A percentile compares a stretch with the other conserved stretches of the same genome.
Conservation (phyloP, 495 filamentous ascomycete genomes). For the Pseudomonodictys pantanalensis region DNA sequence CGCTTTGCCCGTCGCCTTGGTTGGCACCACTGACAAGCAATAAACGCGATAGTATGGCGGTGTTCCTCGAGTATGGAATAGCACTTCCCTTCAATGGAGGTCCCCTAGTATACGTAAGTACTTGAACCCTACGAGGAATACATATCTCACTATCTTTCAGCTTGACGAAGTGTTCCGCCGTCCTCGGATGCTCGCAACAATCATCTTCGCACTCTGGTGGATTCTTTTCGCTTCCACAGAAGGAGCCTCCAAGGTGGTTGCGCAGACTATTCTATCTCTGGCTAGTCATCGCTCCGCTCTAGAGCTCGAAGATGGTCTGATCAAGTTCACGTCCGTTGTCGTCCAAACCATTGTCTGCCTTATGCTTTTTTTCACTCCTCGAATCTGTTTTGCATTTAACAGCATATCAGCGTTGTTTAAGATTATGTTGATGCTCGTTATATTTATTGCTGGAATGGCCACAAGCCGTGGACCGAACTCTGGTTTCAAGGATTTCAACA, state of each 20-base stretch:
- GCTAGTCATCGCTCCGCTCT: too few relatives aligned
- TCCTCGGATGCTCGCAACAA: background rate
- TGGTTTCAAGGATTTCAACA: too few relatives aligned
- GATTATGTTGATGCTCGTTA: constrained; percentile 8
- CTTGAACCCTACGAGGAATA: too few relatives aligned
- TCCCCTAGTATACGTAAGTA: constrained; percentile 12
- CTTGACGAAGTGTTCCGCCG: constrained; percentile 3
- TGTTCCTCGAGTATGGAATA: constrained; percentile 11
- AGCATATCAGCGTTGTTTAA: constrained; percentile 6
- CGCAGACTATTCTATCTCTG: too few relatives aligned
- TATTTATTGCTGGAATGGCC: constrained; percentile 10
- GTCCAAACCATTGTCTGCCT: too few relatives aligned
- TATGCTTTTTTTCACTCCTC: too few relatives aligned
- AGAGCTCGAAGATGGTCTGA: too few relatives aligned
- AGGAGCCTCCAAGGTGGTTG: background rate
- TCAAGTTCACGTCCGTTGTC: too few relatives aligned
- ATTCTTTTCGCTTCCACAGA: background rate
- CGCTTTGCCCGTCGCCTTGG: too few relatives aligned
- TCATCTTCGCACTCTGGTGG: constrained; percentile 9
- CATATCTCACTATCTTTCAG: background rate
- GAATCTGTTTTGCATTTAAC: constrained; percentile 13
- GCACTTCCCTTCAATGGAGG: constrained; percentile 11
- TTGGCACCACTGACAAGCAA: too few relatives aligned
- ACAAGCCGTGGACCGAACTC: constrained; percentile 2
- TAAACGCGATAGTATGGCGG: too few relatives aligned